Evolutionary conservation across 768 basidiomycete genomes (phyloP), one percentile per base, ranked within the genome.

Genomic region (Boletus reticuloceps): DNA sequence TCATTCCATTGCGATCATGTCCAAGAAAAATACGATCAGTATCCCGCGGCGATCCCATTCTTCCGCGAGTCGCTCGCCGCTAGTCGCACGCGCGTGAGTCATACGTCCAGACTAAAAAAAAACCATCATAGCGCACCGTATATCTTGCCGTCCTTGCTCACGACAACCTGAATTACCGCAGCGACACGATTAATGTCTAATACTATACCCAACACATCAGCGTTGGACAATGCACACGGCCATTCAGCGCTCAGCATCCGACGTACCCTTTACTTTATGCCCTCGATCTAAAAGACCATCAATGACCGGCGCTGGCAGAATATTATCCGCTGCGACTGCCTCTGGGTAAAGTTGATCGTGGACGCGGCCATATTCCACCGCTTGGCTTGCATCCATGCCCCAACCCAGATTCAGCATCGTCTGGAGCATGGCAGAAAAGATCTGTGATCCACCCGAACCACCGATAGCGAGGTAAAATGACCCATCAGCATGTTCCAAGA

Each of bases 41-140:
- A 95, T 4, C 89, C 94, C 45, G 89, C 85, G 6, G 94, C 90
- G 40, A 94, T 80, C n/a, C 94, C 94, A 59, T 93, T 89, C 77
- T 95, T 96, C 66, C 94, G 81, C 19, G 90, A 92, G 71, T 97
- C 94, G 66, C 90, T 92, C 10, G 91, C 88, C 57, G 91, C 94
- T 89, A 61, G 42, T 25, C 25, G 37, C 17, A 34, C 39, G 34
- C 3, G 45, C 2, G 46, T 60, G 31, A 61, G 44, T 4, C 31
- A 39, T 12, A 13, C 19, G 22, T 34, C 49, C 56, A 38, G 47
- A 14, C 6, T 4, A 19, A 0, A 14, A 38, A 9, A 25, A 40
- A 25, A 29, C 7, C 14, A 16, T 51, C 47, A 34, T 27, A 36
- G 70, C 84, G 45, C 60, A 89, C 90, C 89, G 58, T 79, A 89